Conservation (phyloP, 2,329 filamentous ascomycete genomes). For the Sphaerulina vaccinii region DNA sequence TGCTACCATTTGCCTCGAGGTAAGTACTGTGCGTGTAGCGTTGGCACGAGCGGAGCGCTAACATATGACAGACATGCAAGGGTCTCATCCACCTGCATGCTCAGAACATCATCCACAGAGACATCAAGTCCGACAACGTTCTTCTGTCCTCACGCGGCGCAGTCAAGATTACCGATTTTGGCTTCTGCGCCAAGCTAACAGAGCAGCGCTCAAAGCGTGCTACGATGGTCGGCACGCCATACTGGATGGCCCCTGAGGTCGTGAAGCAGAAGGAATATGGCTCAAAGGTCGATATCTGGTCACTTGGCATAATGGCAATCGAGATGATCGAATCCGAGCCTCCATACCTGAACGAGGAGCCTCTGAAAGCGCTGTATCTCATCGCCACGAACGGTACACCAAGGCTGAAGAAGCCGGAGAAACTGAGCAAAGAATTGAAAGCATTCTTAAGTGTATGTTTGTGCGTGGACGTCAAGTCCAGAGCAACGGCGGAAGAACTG, state of each 20-base stretch:
- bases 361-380: slow-evolving; percentile 92
- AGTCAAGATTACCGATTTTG: slow-evolving; percentile 96
- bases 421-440: slow-evolving; percentile 96
- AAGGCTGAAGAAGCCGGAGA: slow-evolving; percentile 95
- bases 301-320: slow-evolving; percentile 97
- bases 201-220: slow-evolving; percentile 96
- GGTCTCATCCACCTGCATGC: slow-evolving; percentile 91
- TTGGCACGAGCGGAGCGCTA: slow-evolving; percentile 23
- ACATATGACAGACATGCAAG: slow-evolving; percentile 73
- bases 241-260: slow-evolving; percentile 99
- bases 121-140: slow-evolving; percentile 99
- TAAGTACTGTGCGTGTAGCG: slow-evolving; percentile 46
- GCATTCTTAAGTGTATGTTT: slow-evolving; percentile 94
- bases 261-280: slow-evolving; percentile 99
- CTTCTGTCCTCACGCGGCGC: slow-evolving; percentile 90
- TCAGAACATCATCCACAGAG: slow-evolving; percentile 96
- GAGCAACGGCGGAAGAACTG: slow-evolving; percentile 87
- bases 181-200: slow-evolving; percentile 97
- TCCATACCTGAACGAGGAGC: slow-evolving; percentile 96
- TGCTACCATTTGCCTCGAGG: slow-evolving; percentile 93
- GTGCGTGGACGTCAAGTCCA: slow-evolving; percentile 92
- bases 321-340: slow-evolving; percentile 99
- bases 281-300: slow-evolving; percentile 98
- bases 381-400: slow-evolving; percentile 98
- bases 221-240: slow-evolving; percentile 98